Evolutionary conservation across 208 protist genomes (phyloP).

Genomic region (Trypanosoma lewisi): DNA sequence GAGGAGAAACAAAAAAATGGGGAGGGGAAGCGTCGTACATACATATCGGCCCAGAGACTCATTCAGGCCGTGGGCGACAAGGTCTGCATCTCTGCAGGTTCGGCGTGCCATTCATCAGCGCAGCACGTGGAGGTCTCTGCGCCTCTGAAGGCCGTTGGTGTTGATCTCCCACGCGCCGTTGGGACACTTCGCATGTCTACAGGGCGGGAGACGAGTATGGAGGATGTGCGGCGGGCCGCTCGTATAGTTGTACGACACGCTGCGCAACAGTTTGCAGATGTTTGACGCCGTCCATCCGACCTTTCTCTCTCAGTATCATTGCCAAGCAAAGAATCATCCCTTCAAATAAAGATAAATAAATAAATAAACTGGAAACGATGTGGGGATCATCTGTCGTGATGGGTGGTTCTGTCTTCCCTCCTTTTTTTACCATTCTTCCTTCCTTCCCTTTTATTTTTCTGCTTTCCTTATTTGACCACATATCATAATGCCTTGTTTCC

Average conservation of each 20-base stretch:
- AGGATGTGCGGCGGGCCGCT: conserved; percentile 62
- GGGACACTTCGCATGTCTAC: conserved; percentile 80
- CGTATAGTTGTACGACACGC: conserved; percentile 66
- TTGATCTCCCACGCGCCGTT: conserved; percentile 53
- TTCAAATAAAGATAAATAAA: too few relatives aligned
- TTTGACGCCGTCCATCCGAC: neutral
- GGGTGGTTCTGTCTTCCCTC: too few relatives aligned
- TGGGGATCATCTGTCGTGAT: too few relatives aligned
- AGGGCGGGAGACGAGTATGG: conserved; percentile 61
- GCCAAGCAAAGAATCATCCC: too few relatives aligned
- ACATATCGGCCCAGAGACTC: conserved; percentile 71
- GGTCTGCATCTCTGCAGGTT: conserved; percentile 85
- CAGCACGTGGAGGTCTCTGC: conserved; percentile 56
- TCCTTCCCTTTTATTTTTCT: conserved; percentile 1
- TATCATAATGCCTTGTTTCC: neutral
- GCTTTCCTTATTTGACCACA: neutral
- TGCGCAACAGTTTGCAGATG: conserved; percentile 79
- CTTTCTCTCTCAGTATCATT: too few relatives aligned
- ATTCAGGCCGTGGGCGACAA: conserved; percentile 58
- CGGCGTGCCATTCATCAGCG: conserved; percentile 75
- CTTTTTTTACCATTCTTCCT: too few relatives aligned
- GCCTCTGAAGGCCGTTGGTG: conserved; percentile 62
- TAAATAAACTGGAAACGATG: too few relatives aligned
- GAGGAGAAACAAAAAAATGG: too few relatives aligned
- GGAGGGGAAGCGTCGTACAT: conserved; percentile 34